These are phyloP conservation scores for Aspergillus arachidicola DNA, from an alignment of 2,329 filamentous ascomycete genomes.

Conservation along the genomic window DNA sequence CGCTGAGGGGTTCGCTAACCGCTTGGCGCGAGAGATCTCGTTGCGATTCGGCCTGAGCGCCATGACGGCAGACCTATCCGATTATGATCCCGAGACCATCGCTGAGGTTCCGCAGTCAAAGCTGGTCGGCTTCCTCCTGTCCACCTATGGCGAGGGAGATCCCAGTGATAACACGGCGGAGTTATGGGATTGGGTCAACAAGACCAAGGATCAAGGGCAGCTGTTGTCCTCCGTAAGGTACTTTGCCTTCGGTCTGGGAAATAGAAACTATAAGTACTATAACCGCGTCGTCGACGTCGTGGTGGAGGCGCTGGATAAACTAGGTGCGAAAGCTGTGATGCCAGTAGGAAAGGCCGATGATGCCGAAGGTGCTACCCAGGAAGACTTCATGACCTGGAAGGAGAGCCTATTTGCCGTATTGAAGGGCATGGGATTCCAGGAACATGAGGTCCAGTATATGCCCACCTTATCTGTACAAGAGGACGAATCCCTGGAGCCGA, in stretches of 20 bases:
- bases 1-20: slow-evolving; percentile 88
- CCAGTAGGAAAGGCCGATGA: slow-evolving; percentile 88
- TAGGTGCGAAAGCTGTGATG: slow-evolving; percentile 76
- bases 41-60: slow-evolving; percentile 89
- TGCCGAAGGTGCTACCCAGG: slow-evolving; percentile 91
- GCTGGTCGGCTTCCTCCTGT: slow-evolving; percentile 84
- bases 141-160: slow-evolving; percentile 94
- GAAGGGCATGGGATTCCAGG: slow-evolving; percentile 76
- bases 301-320: slow-evolving; percentile 70
- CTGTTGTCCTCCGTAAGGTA: slow-evolving; percentile 66
- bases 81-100: slow-evolving; percentile 88
- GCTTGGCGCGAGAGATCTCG: slow-evolving; percentile 87
- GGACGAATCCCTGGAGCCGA: slow-evolving; percentile 68
- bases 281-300: slow-evolving; percentile 92
- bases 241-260: slow-evolving; percentile 87
- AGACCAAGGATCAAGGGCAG: slow-evolving; percentile 64
- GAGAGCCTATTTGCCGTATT: slow-evolving; percentile 88
- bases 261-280: slow-evolving; percentile 97
- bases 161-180: slow-evolving; percentile 94
- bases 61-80: slow-evolving; percentile 90
- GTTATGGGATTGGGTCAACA: slow-evolving; percentile 83
- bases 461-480: slow-evolving; percentile 77
- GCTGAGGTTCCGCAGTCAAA: slow-evolving; percentile 80
- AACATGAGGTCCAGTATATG: slow-evolving; percentile 87
- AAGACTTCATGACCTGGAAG: slow-evolving; percentile 95